phyloP scores from a whole-genome alignment of 1,139 yeast genomes.

The Hyphopichia fennica region DNA sequence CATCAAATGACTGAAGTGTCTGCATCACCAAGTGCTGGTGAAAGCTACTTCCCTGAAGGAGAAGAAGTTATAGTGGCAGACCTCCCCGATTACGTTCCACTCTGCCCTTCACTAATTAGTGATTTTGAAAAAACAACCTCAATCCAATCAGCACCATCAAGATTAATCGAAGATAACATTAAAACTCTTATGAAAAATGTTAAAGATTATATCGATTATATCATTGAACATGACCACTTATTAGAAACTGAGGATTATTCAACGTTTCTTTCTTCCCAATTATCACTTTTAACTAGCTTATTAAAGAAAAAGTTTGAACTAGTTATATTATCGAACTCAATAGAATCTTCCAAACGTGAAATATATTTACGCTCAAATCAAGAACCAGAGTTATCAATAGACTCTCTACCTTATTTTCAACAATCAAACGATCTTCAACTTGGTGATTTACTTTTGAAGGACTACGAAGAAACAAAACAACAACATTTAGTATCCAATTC shows the following conservation, averaged over 20 bases:
- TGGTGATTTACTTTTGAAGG: conserved; percentile 6
- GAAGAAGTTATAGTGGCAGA: not conserved
- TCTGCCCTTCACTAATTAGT: conserved; percentile 6
- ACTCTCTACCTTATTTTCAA: conserved; percentile 5
- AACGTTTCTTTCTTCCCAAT: conserved; percentile 6
- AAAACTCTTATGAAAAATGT: conserved; percentile 7
- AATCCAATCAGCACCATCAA: conserved; percentile 4
- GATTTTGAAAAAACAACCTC: conserved; percentile 9
- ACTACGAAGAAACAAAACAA: conserved; percentile 6
- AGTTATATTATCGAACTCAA: conserved; percentile 6
- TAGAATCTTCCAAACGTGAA: conserved; percentile 7
- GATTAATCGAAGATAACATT: conserved; percentile 7
- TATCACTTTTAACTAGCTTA: conserved; percentile 4
- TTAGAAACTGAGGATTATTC: conserved; percentile 3
- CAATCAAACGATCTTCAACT: conserved; percentile 1
- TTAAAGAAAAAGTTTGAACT: conserved; percentile 6
- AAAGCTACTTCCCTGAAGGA: not conserved
- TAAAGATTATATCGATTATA: conserved; percentile 8
- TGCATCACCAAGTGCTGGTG: not conserved
- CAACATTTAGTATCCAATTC: conserved; percentile 4
- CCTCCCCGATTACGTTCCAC: conserved; percentile 9
- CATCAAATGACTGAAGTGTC: not conserved
- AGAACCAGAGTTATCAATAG: conserved; percentile 8
- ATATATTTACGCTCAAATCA: conserved; percentile 5
- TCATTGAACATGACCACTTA: conserved; percentile 4